Percentiles rank a stretch among this genome's conserved stretches.
These are phyloP conservation scores for Paradendryphiella salina DNA, from an alignment of 2,329 filamentous ascomycete genomes.

Conservation along the genomic window DNA sequence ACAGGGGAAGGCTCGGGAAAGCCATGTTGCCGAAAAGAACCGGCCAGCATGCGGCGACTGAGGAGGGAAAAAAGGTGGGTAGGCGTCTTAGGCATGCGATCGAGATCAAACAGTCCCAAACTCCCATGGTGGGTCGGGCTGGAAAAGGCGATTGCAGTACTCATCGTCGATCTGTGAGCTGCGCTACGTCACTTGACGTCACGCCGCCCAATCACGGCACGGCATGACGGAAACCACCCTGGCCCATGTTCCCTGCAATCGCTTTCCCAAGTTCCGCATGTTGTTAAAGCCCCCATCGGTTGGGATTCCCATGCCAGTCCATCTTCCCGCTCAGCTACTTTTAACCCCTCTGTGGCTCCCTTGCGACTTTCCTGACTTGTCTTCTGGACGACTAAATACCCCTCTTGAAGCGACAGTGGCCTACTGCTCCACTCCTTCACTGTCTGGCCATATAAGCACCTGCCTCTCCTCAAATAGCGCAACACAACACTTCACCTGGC, in stretches of 20 bases:
- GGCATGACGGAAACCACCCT: background rate
- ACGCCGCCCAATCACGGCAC: conserved; percentile 5
- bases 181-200: conserved; percentile 9
- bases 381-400: background rate
- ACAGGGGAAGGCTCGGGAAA: background rate
- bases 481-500: background rate
- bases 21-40: background rate
- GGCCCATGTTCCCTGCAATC: conserved; percentile 5
- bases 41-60: background rate
- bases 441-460: background rate
- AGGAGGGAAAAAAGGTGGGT: background rate
- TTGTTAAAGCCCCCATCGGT: conserved; percentile 10
- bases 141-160: conserved; percentile 1
- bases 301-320: conserved; percentile 14
- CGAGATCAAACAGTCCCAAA: background rate
- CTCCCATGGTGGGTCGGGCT: background rate
- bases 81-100: background rate
- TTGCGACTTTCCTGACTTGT: background rate
- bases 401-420: background rate
- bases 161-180: conserved; percentile 9
- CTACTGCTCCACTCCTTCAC: background rate
- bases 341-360: conserved; percentile 2
- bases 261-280: conserved; percentile 16
- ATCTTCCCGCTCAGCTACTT: background rate
- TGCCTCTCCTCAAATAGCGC: background rate